Evolutionary conservation across 2,329 filamentous ascomycete genomes (phyloP).

Genomic region (Juglanconis oblonga): DNA sequence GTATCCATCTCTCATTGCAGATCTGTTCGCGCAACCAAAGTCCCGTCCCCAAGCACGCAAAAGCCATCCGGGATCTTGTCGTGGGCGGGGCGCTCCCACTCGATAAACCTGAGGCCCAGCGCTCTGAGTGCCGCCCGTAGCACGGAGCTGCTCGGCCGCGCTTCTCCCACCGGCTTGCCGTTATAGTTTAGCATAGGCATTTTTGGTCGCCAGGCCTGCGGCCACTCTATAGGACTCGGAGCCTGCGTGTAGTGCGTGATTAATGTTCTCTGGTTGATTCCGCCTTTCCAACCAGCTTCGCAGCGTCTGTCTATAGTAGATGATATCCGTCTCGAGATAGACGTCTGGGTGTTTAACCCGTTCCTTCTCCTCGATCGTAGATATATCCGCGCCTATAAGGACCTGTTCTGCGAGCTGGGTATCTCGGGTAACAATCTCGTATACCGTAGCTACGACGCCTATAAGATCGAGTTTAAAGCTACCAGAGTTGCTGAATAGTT

Average conservation of each 20-base stretch:
- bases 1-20: background rate
- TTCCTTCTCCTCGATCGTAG: conserved; percentile 11
- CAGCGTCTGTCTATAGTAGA: background rate
- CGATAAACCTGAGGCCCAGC: background rate
- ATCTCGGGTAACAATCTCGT: conserved; percentile 33
- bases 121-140: background rate
- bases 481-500: background rate
- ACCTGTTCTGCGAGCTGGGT: conserved; percentile 19
- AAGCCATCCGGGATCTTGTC: conserved; percentile 2
- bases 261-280: conserved; percentile 24
- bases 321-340: background rate
- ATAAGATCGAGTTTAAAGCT: conserved; percentile 30
- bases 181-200: background rate
- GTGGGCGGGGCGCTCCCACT: conserved; percentile 6
- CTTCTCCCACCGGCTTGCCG: background rate
- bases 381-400: conserved; percentile 23
- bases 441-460: conserved; percentile 32
- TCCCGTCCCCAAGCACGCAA: background rate
- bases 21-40: background rate
- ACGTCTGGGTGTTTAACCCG: background rate
- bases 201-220: background rate
- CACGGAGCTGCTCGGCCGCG: background rate
- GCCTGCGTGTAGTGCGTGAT: conserved; percentile 3
- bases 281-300: conserved; percentile 29
- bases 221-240: background rate